Evolutionary conservation across 2,329 filamentous ascomycete species (phyloP), one percentile per base, ranked within the genome.

Genomic region (Penicillium sp.): DNA sequence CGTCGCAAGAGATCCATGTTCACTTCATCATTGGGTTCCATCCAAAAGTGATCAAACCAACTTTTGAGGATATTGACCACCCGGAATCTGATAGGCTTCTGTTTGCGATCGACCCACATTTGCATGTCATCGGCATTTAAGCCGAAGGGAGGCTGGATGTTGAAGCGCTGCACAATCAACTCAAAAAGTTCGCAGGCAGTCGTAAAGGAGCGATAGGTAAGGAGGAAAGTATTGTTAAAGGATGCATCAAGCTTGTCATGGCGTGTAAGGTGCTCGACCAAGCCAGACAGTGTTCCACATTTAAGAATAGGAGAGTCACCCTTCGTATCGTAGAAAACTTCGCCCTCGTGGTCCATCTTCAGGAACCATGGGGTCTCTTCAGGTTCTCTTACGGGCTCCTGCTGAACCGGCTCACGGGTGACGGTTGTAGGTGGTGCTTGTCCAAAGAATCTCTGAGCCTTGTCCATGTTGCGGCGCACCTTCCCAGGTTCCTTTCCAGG

Each of bases 11-110:
- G 82, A 64, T 91, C 86, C 74, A 89, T 91, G 29, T 91, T 96
- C 48, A 90, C 73, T 87, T 91, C 46, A 88, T 96, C 93, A 61
- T 89, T 87, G 49, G 92, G 90, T 72, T 99, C 95, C 92, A 98
- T 97, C 95, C 95, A 99, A 74, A 95, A 98, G 67, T 90, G 93
- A 71, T 98, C 95, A 65, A 99, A 95, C 95, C 95, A 99, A 76
- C 87, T 96, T 82, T 98, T 98, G 48, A 99, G 79, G 62, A 97
- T 98, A 70, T 98, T 99, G 63, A 99, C 92, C 2, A 99, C 93
- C 43, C 95, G 87, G 79, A 99, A 96, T 35, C 95, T 86, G 59
- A 98, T 97, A 5, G 91, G 90, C 71, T 96, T 97, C 74, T 98
- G 95, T 78, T 99, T 99, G 71, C 88, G 88, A 71, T 96, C 91